A percentile compares a stretch with the other conserved stretches of the same genome.
phyloP scores from a whole-genome alignment of 495 filamentous ascomycete genomes.

The Pseudomonodictys pantanalensis region DNA sequence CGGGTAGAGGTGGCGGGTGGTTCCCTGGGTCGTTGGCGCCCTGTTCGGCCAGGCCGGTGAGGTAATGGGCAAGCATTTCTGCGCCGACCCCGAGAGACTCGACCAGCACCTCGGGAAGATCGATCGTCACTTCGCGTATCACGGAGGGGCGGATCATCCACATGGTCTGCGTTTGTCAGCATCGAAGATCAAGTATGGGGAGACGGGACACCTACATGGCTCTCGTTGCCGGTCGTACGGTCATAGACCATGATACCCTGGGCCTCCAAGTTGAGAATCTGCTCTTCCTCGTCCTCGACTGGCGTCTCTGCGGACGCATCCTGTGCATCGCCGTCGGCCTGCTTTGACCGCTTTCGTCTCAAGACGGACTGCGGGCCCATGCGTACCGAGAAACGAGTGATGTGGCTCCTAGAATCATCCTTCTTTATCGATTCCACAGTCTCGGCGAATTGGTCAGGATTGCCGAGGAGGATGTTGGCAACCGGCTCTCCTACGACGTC shows the following conservation, averaged over 20 bases:
- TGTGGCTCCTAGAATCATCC: constrained; percentile 89
- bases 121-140: constrained; percentile 87
- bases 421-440: constrained; percentile 84
- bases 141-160: constrained; percentile 98
- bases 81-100: constrained; percentile 92
- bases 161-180: constrained; percentile 68
- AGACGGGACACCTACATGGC: constrained; percentile 66
- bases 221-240: constrained; percentile 76
- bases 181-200: background rate
- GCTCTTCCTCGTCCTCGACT: constrained; percentile 47
- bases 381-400: constrained; percentile 77
- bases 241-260: constrained; percentile 99
- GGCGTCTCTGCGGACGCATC: constrained; percentile 36
- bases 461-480: constrained; percentile 73
- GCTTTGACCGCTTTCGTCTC: constrained; percentile 50
- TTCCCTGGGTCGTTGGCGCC: constrained; percentile 76
- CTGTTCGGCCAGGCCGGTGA: constrained; percentile 83
- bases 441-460: constrained; percentile 73
- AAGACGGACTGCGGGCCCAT: constrained; percentile 68
- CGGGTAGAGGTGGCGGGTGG: constrained; percentile 81
- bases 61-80: constrained; percentile 88
- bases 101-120: constrained; percentile 85
- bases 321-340: constrained; percentile 27
- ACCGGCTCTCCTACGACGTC: constrained; percentile 75
- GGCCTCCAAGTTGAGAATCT: constrained; percentile 77